Base-by-base conservation (phyloP, 768 basidiomycete genomes). In the Phaffia tasmanica region DNA sequence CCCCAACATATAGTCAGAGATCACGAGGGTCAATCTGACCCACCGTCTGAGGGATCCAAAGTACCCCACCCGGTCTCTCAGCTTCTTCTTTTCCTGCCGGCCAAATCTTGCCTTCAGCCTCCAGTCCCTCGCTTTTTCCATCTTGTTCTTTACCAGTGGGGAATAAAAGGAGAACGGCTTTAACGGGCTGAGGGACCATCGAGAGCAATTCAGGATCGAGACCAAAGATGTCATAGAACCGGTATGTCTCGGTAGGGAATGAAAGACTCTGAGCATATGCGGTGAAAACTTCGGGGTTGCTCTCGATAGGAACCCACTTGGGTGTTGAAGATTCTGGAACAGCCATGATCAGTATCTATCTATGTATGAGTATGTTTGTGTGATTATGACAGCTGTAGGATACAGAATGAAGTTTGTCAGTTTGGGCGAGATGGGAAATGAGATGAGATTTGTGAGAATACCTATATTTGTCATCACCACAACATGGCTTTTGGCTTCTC, bases 121-220 rank as follows among this genome's bases (percentile, higher is more conserved):
- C 89, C 69, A 90, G 87, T 55, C 79, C 77, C 51, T 79, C 78
- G 53, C 84, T 79, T 53, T 79, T 81, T 25, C 74, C 68, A n/a
- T 83, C 81, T 15, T 83, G 75, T 21, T 75, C 75, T 0, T 82
- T 81, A 0, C 81, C 75, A 63, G 83, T 80, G 4, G 93, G 93
- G 76, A 94, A 98, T 27, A 95, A 81, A 7, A 98, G 79, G 8
- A 94, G 78, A 11, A 95, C 82, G 0, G 93, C 93, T 73, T 86
- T 86, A 42, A 86, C 86, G 0, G 87, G 90, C 69, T 80, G 74
- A 0, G 86, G 80, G 0, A 93, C 85, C 73, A 88, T 80, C 0
- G 66, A 77, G 1, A 94, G 82, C 46, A 92, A 81, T 83, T 95
- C 77, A 1, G 73, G 60, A 57, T 89, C 88, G 25, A 89, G 75